Evolutionary conservation across 805 yeast species (phyloP).

Genomic region (Yarrowia yakushimensis): DNA sequence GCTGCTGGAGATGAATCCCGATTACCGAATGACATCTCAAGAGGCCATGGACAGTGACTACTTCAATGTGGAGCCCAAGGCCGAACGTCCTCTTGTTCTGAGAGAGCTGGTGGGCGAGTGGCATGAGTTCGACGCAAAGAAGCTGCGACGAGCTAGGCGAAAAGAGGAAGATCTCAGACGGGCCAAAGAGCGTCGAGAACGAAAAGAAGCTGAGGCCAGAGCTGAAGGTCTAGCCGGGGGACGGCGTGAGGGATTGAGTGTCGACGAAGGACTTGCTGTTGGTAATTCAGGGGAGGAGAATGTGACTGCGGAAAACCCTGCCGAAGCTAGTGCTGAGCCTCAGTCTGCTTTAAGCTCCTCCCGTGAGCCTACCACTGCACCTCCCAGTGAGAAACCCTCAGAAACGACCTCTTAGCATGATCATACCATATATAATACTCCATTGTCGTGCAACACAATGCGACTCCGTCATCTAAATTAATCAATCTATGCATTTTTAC

Average conservation of each 20-base stretch:
- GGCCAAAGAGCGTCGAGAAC: neutral
- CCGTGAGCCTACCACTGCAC: slow-evolving; percentile 10
- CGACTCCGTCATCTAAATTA: neutral
- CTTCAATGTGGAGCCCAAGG: slow-evolving; percentile 65
- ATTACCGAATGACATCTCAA: slow-evolving; percentile 59
- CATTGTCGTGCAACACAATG: neutral
- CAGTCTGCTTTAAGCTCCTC: neutral
- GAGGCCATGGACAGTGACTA: slow-evolving; percentile 69
- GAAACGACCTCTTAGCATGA: neutral
- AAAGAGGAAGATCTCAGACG: slow-evolving; percentile 3
- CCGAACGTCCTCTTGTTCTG: slow-evolving; percentile 56
- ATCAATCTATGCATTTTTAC: slow-evolving; percentile 7
- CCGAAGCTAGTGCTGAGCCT: neutral
- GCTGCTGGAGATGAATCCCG: slow-evolving; percentile 67
- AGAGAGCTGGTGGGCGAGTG: slow-evolving; percentile 72
- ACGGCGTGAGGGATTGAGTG: neutral
- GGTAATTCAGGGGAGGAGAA: neutral
- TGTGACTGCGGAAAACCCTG: neutral
- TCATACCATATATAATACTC: neutral
- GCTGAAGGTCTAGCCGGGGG: neutral
- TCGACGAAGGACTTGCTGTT: neutral
- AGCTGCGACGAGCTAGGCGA: slow-evolving; percentile 30
- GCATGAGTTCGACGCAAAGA: slow-evolving; percentile 96
- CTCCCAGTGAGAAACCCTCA: neutral
- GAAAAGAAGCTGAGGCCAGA: slow-evolving; percentile 1